phyloP scores from a whole-genome alignment of 192 early-diverging fungal species.

The Coemansia sp. region DNA sequence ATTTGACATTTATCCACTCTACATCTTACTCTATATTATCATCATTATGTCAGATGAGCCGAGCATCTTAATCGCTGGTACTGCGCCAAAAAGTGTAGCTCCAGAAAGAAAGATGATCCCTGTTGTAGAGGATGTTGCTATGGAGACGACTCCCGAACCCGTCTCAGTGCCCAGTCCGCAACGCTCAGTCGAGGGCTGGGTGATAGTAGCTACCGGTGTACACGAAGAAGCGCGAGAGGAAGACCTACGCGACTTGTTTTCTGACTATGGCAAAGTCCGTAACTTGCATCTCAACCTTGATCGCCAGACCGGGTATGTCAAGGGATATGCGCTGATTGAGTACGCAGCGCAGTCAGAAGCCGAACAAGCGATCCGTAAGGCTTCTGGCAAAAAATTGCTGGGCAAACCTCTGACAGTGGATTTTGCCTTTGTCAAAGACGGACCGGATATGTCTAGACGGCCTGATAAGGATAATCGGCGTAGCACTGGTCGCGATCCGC shows the following conservation, averaged over 20 bases:
- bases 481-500: background rate
- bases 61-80: conserved; percentile 24
- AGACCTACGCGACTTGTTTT: conserved; percentile 81
- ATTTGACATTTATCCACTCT: background rate
- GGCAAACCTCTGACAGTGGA: conserved; percentile 75
- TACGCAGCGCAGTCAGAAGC: conserved; percentile 82
- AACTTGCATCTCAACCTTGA: conserved; percentile 92
- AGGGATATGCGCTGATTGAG: conserved; percentile 94
- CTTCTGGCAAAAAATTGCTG: conserved; percentile 72
- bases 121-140: background rate
- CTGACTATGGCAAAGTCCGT: conserved; percentile 89
- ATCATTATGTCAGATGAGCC: background rate
- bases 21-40: background rate
- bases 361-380: conserved; percentile 70
- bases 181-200: conserved; percentile 89
- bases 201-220: conserved; percentile 87
- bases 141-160: background rate
- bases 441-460: background rate
- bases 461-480: background rate
- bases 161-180: conserved; percentile 19
- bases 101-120: background rate
- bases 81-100: background rate
- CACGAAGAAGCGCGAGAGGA: conserved; percentile 97
- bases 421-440: conserved; percentile 81
- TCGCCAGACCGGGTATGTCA: conserved; percentile 93